Evolutionary conservation across 2,329 filamentous ascomycete species (phyloP), one percentile per base, ranked within the genome.

Genomic region (Fusarium napiforme): DNA sequence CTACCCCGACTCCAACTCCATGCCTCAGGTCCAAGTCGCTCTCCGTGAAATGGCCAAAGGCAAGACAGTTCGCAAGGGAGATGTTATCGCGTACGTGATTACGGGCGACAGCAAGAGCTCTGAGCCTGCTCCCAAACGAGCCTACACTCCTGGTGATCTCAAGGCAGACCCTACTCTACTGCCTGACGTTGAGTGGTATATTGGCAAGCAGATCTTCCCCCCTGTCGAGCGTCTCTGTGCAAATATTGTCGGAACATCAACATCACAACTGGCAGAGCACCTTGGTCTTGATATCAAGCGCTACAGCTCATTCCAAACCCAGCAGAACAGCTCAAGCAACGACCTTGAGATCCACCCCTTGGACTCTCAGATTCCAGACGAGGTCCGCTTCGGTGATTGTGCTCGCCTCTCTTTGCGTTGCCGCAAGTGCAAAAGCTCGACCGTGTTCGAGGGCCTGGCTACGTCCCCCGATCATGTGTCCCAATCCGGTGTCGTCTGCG

Each of bases 1-100:
- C 72, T 99, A 99, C 78, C 96, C 96, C 60, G 97, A 98, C 80
- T 93, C 92, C 60, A 94, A 96, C 80, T 93, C 91, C 45, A 98
- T 99, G 96, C 96, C 96, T 7, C 96, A 97, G 65, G 96, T 97
- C 4, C 96, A 99, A 81, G 96, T 99, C 11, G 96, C 96, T 12
- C 88, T 98, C 28, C 92, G 95, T 45, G 94, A 97, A 73, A 89
- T 97, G 67, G 92, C 93, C 21, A 92, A 93, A 67, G 96, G 96
- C 76, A 98, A 96, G 82, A 91, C 88, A 30, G 89, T 98, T 68
- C 94, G 96, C 78, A 95, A 94, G 71, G 97, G 97, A 80, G 96
- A 99, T 80, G 96, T 99, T 72, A 96, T 99, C 82, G 93, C 94
- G 39, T 99, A 98, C 82, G 92, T 99, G 81, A 95, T 98, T 76